phyloP scores from a whole-genome alignment of 106 monocot genomes.

The Acorus gramineus region DNA sequence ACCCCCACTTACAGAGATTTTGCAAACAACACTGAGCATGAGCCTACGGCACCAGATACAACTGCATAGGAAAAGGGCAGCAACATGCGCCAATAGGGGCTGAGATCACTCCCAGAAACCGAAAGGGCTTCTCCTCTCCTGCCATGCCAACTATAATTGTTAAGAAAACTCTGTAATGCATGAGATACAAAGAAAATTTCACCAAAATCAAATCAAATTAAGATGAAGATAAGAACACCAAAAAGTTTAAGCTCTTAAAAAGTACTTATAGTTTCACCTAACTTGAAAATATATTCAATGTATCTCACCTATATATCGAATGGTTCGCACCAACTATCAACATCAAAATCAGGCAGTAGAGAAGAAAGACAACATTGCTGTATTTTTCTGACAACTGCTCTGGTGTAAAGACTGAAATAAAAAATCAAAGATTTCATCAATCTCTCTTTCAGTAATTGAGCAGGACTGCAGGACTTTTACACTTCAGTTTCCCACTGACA shows the following conservation, averaged over 20 bases:
- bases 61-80: constrained; percentile 91
- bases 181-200: no score
- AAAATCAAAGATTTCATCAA: constrained; percentile 6
- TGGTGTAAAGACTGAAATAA: constrained; percentile 76
- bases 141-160: constrained; percentile 13
- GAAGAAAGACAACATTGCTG: constrained; percentile 72
- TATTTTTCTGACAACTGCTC: constrained; percentile 78
- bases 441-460: not conserved
- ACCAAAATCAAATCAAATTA: no score
- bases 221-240: no score
- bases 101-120: constrained; percentile 34
- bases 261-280: no score
- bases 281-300: no score
- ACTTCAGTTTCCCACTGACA: not conserved
- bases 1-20: constrained; percentile 77
- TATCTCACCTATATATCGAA: constrained; percentile 73
- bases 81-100: constrained; percentile 58
- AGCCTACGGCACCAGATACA: constrained; percentile 93
- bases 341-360: constrained; percentile 75
- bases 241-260: no score
- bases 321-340: constrained; percentile 61
- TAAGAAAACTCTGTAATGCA: constrained; percentile 1
- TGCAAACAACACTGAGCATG: constrained; percentile 96
- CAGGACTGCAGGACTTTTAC: no score
- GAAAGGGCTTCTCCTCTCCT: constrained; percentile 73